These are phyloP conservation scores for Trichoderma virens DNA, from an alignment of 495 filamentous ascomycete genomes.

Conservation along the genomic window DNA sequence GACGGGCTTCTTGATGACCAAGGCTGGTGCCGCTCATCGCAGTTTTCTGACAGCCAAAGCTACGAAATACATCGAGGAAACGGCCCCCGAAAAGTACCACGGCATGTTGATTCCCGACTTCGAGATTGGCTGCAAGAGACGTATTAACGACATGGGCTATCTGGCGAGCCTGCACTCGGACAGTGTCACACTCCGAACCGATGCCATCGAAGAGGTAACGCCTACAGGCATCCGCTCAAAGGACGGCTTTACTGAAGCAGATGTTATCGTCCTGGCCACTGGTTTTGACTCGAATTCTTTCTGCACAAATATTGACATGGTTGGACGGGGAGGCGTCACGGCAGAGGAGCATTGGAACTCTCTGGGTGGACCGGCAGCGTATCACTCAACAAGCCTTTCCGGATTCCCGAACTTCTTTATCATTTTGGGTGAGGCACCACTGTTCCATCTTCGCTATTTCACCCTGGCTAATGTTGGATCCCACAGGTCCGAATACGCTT, in stretches of 20 bases:
- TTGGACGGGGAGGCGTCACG: slow-evolving; percentile 23
- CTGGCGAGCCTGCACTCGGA: slow-evolving; percentile 18
- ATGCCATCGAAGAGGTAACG: slow-evolving; percentile 27
- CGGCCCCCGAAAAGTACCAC: background rate
- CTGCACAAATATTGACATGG: slow-evolving; percentile 26
- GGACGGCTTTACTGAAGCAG: slow-evolving; percentile 23
- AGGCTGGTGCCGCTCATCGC: background rate
- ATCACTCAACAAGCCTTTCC: slow-evolving; percentile 26
- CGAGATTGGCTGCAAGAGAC: background rate
- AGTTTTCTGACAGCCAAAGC: slow-evolving; percentile 16
- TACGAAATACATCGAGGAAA: slow-evolving; percentile 27
- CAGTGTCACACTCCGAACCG: slow-evolving; percentile 28
- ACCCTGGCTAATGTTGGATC: background rate
- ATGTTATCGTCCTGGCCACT: slow-evolving; percentile 36
- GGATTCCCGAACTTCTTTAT: slow-evolving; percentile 40
- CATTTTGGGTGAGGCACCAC: slow-evolving; percentile 17
- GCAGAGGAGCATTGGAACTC: slow-evolving; percentile 32
- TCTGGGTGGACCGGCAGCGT: slow-evolving; percentile 31
- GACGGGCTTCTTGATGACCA: background rate
- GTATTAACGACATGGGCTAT: background rate
- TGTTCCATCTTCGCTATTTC: background rate
- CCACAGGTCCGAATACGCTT: slow-evolving; percentile 34
- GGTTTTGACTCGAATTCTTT: slow-evolving; percentile 31
- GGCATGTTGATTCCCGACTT: background rate
- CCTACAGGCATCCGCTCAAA: slow-evolving; percentile 26